phyloP scores from a whole-genome alignment of 2,329 filamentous ascomycete genomes.

The Gliomastix tumulicola region DNA sequence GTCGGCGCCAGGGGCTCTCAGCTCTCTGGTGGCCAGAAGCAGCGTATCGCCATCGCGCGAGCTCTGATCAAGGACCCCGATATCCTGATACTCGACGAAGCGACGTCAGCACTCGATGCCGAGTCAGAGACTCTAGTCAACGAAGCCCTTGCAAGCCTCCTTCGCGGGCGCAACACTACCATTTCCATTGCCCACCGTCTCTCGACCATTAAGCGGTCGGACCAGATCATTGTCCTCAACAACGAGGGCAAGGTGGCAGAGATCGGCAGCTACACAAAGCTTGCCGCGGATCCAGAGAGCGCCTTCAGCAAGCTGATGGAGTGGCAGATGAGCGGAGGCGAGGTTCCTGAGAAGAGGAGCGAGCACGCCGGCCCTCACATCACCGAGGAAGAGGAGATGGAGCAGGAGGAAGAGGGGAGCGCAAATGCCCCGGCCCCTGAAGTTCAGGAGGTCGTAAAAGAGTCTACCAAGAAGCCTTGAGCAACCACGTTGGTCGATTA shows the following conservation, averaged over 20 bases:
- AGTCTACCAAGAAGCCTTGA: no score
- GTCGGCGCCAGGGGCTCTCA: constrained; percentile 90
- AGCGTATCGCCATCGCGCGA: constrained; percentile 93
- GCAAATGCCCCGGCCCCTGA: no score
- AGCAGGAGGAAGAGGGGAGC: constrained; percentile 23
- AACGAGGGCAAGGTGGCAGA: constrained; percentile 85
- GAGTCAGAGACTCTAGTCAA: constrained; percentile 97
- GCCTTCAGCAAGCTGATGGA: constrained; percentile 97
- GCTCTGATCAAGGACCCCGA: constrained; percentile 93
- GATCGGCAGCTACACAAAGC: constrained; percentile 73
- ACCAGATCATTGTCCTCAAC: constrained; percentile 87
- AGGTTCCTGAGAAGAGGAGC: constrained; percentile 36
- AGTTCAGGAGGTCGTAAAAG: no score
- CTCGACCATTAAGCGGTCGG: constrained; percentile 92
- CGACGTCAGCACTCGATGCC: constrained; percentile 90
- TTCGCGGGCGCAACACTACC: constrained; percentile 86
- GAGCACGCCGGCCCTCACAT: constrained; percentile 29
- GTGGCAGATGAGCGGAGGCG: constrained; percentile 92
- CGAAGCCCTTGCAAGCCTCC: constrained; percentile 72
- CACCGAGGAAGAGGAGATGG: constrained; percentile 44
- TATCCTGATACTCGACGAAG: constrained; percentile 93
- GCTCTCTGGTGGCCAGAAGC: constrained; percentile 93
- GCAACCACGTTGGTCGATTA: no score
- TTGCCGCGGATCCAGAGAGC: constrained; percentile 67
- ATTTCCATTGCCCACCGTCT: constrained; percentile 96